Conservation (phyloP, 2,329 filamentous ascomycete species). For the Pyrenochaeta sp. region DNA sequence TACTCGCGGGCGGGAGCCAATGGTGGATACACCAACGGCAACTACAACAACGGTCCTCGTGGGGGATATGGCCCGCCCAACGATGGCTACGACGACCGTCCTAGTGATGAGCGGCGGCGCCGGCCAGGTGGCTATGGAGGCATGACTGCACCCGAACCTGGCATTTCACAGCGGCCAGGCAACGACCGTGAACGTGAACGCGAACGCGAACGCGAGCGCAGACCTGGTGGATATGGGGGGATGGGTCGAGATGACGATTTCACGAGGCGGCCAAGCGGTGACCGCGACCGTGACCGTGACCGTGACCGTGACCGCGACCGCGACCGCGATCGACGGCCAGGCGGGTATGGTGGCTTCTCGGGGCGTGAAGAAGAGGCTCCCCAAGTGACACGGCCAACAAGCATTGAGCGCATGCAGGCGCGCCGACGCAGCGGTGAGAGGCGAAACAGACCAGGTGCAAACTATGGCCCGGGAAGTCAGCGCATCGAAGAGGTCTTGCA, state of each 20-base stretch:
- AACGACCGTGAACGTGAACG: conserved; percentile 29
- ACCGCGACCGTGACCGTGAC: conserved; percentile 29
- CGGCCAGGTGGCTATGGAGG: conserved; percentile 44
- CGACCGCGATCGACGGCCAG: conserved; percentile 42
- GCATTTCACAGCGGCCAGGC: conserved; percentile 25
- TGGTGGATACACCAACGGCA: conserved; percentile 48
- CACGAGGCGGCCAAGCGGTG: conserved; percentile 30
- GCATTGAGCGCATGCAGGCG: conserved; percentile 54
- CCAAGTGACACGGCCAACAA: conserved; percentile 45
- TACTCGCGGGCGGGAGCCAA: conserved; percentile 43
- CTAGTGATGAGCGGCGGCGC: conserved; percentile 39
- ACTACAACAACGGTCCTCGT: conserved; percentile 29
- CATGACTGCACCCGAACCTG: conserved; percentile 28
- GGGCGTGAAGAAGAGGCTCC: conserved; percentile 35
- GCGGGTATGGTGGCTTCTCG: conserved; percentile 49
- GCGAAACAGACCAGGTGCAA: conserved; percentile 36
- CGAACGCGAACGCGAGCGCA: conserved; percentile 27
- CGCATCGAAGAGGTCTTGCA: conserved; percentile 71
- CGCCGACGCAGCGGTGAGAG: conserved; percentile 53
- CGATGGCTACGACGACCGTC: conserved; percentile 23
- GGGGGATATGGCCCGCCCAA: conserved; percentile 29
- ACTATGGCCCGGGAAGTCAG: conserved; percentile 51
- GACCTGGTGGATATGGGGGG: conserved; percentile 36
- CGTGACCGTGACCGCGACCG: conserved; percentile 32
- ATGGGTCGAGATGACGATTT: conserved; percentile 38